Percentiles rank a stretch among this genome's conserved stretches.
Conservation (phyloP, 2,329 filamentous ascomycete species). For the Talaromyces sp. region DNA sequence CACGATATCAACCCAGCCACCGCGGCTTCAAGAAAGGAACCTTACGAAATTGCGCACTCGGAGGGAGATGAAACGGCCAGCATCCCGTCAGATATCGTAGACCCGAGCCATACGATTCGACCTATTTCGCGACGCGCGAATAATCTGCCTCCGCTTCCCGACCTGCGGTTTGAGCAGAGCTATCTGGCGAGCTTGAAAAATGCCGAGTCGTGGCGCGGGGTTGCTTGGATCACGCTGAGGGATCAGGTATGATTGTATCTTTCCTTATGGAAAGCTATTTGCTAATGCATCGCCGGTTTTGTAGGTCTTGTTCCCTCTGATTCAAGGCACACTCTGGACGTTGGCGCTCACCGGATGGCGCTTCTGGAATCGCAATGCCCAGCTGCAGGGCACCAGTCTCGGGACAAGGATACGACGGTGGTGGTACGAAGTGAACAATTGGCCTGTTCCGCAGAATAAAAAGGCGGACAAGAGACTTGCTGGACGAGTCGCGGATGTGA, state of each 20-base stretch:
- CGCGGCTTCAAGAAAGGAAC: constrained; percentile 62
- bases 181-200: constrained; percentile 84
- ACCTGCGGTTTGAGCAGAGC: constrained; percentile 95
- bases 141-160: constrained; percentile 68
- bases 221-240: constrained; percentile 77
- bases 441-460: constrained; percentile 53
- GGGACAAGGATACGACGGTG: constrained; percentile 78
- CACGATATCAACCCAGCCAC: constrained; percentile 81
- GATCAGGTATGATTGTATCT: constrained; percentile 60
- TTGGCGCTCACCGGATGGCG: constrained; percentile 82
- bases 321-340: constrained; percentile 87
- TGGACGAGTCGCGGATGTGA: constrained; percentile 31
- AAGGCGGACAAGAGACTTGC: constrained; percentile 5
- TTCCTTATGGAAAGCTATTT: not conserved
- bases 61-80: constrained; percentile 38
- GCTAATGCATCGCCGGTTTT: not conserved
- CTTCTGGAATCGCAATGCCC: constrained; percentile 76
- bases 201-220: constrained; percentile 72
- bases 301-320: constrained; percentile 77
- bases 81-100: constrained; percentile 46
- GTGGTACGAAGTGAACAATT: constrained; percentile 96
- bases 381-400: constrained; percentile 68
- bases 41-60: constrained; percentile 45
- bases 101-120: constrained; percentile 30
- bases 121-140: constrained; percentile 33